Base-by-base conservation (phyloP, 2,329 filamentous ascomycete species). In the Colletotrichum costaricense region DNA sequence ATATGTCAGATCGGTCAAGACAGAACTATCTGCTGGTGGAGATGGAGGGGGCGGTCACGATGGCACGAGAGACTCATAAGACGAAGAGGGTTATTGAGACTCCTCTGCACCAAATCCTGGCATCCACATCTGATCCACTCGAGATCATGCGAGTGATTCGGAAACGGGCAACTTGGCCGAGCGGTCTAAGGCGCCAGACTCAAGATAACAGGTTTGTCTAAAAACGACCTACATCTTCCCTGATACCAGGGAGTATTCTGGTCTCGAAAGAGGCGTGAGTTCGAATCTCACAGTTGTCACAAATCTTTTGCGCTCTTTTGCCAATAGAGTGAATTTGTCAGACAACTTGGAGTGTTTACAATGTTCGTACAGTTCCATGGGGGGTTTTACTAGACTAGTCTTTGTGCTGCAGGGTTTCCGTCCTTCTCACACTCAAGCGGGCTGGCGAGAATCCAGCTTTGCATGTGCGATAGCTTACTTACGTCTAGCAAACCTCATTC, bases 121-220 rank as follows among this genome's bases (percentile, higher is more conserved):
- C 28, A 63, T 63, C 60, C 28, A 63, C 42, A 63, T 26, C 8
- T 35, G 60, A 26, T 24, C 60, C 60, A 54, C 60, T 63, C 12
- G n/a, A 11, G 19, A 54, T 4, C 4, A 1, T 24, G 12, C 7
- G 6, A 26, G 1, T 12, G 28, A 33, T 52, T 3, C 1, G 42
- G 7, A 7, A 52, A 24, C 5, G 55, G 70, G 70, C 70, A 73
- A 73, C 67, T 73, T 73, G 70, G 70, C 70, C 67, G 70, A 73
- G 70, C 70, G 70, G 70, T 73, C 71, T 73, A 73, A 73, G 71
- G 71, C 71, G 71, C 71, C 71, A 73, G 71, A 73, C 71, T 73
- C 71, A 73, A 73, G 71, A 63, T 63, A 46, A 33, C 1, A 46
- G 62, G 28, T 14, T n/a, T 4, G 9, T 26, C n/a, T 42, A 4